Percentiles rank a stretch among this genome's conserved stretches.
Conservation (phyloP, 768 basidiomycete species). For the Mrakia blollopis region DNA sequence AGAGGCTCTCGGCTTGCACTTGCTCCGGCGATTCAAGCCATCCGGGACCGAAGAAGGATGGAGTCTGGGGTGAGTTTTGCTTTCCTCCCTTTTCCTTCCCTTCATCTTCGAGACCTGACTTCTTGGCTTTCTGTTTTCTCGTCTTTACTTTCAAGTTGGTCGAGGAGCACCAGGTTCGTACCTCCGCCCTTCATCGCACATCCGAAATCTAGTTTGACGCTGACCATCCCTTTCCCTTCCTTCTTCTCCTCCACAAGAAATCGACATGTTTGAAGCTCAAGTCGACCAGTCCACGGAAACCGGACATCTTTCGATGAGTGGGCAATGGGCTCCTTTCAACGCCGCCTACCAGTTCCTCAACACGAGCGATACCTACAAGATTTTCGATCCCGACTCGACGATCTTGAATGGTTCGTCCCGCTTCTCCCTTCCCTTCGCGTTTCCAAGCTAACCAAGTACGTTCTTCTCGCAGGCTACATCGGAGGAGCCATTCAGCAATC, state of each 20-base stretch:
- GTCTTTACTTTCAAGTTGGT: not conserved
- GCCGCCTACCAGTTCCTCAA: slow-evolving; percentile 51
- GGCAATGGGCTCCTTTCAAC: slow-evolving; percentile 69
- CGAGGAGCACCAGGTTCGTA: slow-evolving; percentile 2
- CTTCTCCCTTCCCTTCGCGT: not conserved
- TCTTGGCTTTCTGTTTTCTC: not conserved
- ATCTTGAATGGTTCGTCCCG: not conserved
- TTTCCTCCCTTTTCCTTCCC: not conserved
- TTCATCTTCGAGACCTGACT: not conserved
- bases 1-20: slow-evolving; percentile 75
- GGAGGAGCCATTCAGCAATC: slow-evolving; percentile 73
- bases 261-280: slow-evolving; percentile 78
- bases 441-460: not conserved
- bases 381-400: not conserved
- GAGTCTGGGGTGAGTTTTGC: slow-evolving; percentile 52
- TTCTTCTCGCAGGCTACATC: not conserved
- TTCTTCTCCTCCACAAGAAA: not conserved
- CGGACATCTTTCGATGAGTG: slow-evolving; percentile 74
- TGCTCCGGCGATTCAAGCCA: slow-evolving; percentile 71
- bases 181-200: not conserved
- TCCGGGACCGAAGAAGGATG: slow-evolving; percentile 76
- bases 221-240: not conserved
- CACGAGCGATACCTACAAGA: not conserved
- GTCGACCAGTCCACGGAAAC: slow-evolving; percentile 41
- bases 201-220: not conserved